Percentiles rank a stretch among this genome's conserved stretches.
These are phyloP conservation scores for Colletotrichum chlorophyti DNA, from an alignment of 2,329 filamentous ascomycete species.

Conservation along the genomic window DNA sequence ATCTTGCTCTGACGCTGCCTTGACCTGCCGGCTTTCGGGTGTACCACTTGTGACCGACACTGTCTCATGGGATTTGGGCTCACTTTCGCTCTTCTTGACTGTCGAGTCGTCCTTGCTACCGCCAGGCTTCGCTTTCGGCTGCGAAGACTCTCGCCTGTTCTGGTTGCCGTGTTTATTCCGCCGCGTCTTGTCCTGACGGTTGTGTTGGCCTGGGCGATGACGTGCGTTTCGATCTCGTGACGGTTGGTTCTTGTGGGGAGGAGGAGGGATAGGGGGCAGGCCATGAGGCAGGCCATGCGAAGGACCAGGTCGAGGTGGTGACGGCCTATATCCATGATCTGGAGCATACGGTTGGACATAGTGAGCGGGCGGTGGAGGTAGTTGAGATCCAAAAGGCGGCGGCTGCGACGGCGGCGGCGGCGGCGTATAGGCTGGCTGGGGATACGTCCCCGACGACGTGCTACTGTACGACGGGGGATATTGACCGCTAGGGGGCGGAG, in stretches of 20 bases:
- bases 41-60: neutral
- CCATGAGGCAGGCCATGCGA: neutral
- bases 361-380: neutral
- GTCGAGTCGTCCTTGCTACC: slow-evolving; percentile 2
- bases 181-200: slow-evolving; percentile 33
- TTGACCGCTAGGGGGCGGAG: neutral
- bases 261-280: slow-evolving; percentile 11
- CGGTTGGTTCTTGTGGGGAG: slow-evolving; percentile 34
- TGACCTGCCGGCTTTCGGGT: neutral
- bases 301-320: slow-evolving; percentile 2
- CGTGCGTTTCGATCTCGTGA: slow-evolving; percentile 41
- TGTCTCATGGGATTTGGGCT: neutral
- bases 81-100: neutral
- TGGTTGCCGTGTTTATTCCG: slow-evolving; percentile 36
- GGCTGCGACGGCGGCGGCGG: slow-evolving; percentile 13
- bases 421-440: neutral
- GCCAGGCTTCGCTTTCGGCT: slow-evolving; percentile 1
- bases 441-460: neutral
- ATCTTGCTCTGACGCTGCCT: neutral
- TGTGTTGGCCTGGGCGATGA: slow-evolving; percentile 37
- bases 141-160: slow-evolving; percentile 19
- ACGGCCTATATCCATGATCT: slow-evolving; percentile 5
- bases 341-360: slow-evolving; percentile 5
- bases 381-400: slow-evolving; percentile 1
- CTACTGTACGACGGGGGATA: slow-evolving; percentile 2